phyloP scores from a whole-genome alignment of 2,329 filamentous ascomycete genomes.

The Colletotrichum paranaense region DNA sequence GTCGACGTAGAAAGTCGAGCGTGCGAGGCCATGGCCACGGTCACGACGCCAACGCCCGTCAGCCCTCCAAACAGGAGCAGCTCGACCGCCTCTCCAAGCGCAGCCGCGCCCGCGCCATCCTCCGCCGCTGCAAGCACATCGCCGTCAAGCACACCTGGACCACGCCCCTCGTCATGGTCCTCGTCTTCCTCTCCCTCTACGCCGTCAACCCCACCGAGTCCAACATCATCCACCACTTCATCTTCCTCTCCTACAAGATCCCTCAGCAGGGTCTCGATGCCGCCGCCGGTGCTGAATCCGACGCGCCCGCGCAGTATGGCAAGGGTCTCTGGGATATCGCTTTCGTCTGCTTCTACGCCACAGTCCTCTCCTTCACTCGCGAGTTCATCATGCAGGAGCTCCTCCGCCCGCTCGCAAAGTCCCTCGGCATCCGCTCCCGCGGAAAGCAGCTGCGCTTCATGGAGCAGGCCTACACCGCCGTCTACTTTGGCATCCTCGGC shows the following conservation, averaged over 20 bases:
- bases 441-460: conserved; percentile 78
- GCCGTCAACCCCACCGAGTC: conserved; percentile 70
- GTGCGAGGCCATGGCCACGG: conserved; percentile 23
- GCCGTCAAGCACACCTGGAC: conserved; percentile 43
- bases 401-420: conserved; percentile 70
- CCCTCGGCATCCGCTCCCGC: conserved; percentile 67
- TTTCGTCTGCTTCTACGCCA: conserved; percentile 78
- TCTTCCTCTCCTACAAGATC: conserved; percentile 78
- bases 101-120: conserved; percentile 30
- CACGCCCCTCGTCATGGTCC: conserved; percentile 66
- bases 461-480: conserved; percentile 80
- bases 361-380: conserved; percentile 78
- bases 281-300: conserved; percentile 23
- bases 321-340: conserved; percentile 76
- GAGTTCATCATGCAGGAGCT: conserved; percentile 81
- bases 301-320: conserved; percentile 69
- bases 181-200: conserved; percentile 67
- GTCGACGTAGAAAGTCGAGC: conserved; percentile 35
- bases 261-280: conserved; percentile 52
- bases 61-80: conserved; percentile 26
- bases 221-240: conserved; percentile 72
- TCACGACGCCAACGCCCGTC: conserved; percentile 4
- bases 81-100: conserved; percentile 32
- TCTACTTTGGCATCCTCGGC: conserved; percentile 76
- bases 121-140: conserved; percentile 34